A percentile compares a stretch with the other conserved stretches of the same genome.
phyloP scores from a whole-genome alignment of 2,329 filamentous ascomycete genomes.

The Rhynchosporium secalis region DNA sequence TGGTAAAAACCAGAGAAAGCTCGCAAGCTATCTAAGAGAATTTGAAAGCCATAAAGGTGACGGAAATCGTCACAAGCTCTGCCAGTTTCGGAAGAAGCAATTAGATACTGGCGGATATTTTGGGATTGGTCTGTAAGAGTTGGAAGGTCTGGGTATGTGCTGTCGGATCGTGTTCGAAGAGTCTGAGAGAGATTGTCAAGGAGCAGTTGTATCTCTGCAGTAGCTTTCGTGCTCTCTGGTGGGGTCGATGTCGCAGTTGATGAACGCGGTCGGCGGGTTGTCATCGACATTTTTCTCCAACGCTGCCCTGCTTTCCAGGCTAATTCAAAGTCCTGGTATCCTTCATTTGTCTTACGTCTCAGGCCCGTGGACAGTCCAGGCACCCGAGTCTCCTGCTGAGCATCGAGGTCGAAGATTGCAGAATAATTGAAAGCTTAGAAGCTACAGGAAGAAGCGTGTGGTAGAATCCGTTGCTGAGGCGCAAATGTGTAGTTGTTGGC shows the following conservation, averaged over 20 bases:
- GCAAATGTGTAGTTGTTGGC: background rate
- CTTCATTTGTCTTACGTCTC: slow-evolving; percentile 32
- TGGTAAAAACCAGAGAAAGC: slow-evolving; percentile 76
- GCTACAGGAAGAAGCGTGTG: background rate
- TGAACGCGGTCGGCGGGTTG: slow-evolving; percentile 60
- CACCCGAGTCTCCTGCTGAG: slow-evolving; percentile 20
- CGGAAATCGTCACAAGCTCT: slow-evolving; percentile 77
- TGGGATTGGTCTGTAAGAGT: slow-evolving; percentile 38
- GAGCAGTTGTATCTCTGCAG: slow-evolving; percentile 57
- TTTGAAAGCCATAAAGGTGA: slow-evolving; percentile 75
- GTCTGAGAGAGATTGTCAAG: slow-evolving; percentile 49
- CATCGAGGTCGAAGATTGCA: slow-evolving; percentile 25
- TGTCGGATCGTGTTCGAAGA: slow-evolving; percentile 25
- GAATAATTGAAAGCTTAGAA: background rate
- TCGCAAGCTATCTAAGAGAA: slow-evolving; percentile 67
- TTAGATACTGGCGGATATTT: slow-evolving; percentile 37
- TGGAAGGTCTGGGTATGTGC: slow-evolving; percentile 38
- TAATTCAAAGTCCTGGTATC: slow-evolving; percentile 26
- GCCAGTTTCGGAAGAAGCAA: slow-evolving; percentile 48
- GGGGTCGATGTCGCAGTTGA: slow-evolving; percentile 62
- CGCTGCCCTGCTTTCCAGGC: slow-evolving; percentile 37
- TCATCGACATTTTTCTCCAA: slow-evolving; percentile 52
- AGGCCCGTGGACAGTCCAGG: slow-evolving; percentile 31
- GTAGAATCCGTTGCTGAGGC: background rate
- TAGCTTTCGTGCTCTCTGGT: slow-evolving; percentile 58